A percentile compares a stretch with the other conserved stretches of the same genome.
phyloP scores from a whole-genome alignment of 164 flowering plant genomes.

The Litsea cubeba region DNA sequence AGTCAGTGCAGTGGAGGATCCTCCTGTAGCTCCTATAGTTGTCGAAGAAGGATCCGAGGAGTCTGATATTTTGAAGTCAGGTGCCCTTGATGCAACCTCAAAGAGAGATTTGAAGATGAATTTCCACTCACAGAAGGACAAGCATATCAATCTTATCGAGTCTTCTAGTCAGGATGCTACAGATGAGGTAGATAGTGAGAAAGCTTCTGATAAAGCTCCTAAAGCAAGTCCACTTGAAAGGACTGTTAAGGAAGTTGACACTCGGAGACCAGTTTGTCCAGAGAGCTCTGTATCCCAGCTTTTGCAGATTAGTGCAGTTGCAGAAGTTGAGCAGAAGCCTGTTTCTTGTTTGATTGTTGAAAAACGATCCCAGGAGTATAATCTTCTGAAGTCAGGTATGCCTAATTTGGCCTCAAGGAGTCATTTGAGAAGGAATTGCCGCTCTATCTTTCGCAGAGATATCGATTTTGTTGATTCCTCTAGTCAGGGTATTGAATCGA shows the following conservation, averaged over 20 bases:
- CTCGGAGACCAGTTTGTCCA: constrained; percentile 38
- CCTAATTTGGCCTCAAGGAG: constrained; percentile 13
- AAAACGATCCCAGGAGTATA: constrained; percentile 20
- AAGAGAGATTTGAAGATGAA: constrained; percentile 31
- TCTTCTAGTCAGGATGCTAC: constrained; percentile 34
- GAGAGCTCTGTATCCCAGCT: constrained; percentile 41
- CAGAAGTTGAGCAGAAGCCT: constrained; percentile 14
- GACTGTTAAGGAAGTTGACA: constrained; percentile 19
- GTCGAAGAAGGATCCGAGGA: constrained; percentile 21
- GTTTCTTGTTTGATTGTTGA: constrained; percentile 6
- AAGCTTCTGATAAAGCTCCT: constrained; percentile 15
- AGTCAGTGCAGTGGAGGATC: constrained; percentile 16
- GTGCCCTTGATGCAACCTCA: constrained; percentile 13
- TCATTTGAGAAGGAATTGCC: constrained; percentile 40
- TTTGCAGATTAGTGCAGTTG: constrained; percentile 30
- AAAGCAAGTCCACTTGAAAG: constrained; percentile 12
- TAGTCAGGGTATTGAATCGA: constrained; percentile 35
- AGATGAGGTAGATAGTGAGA: constrained; percentile 7
- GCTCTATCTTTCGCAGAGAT: constrained; percentile 44
- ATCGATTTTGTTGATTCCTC: constrained; percentile 57
- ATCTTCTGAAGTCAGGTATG: constrained; percentile 24
- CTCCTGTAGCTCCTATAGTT: constrained; percentile 16
- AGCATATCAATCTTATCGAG: constrained; percentile 34
- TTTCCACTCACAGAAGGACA: constrained; percentile 46
- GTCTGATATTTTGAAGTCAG: constrained; percentile 23